These are phyloP conservation scores for Oryza brachyantha DNA, from an alignment of 176 grass and related monocot species.

Conservation along the genomic window DNA sequence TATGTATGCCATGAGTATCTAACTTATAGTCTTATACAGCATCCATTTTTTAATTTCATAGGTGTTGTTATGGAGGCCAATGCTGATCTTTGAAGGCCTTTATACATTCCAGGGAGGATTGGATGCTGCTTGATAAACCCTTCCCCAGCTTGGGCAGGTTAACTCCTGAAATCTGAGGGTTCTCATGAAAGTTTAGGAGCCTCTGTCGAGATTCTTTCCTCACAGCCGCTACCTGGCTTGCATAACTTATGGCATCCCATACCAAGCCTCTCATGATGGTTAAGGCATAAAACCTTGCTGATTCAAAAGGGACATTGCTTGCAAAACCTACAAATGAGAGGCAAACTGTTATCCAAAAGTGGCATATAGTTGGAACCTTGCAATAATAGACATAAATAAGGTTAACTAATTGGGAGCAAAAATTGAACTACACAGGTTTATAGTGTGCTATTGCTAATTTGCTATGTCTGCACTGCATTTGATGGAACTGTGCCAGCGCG, in stretches of 20 bases:
- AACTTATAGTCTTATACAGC: background rate
- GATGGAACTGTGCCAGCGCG: too few species aligned
- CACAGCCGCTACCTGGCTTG: conserved; percentile 22
- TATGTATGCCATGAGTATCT: background rate
- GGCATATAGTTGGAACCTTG: background rate
- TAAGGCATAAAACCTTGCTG: conserved; percentile 43
- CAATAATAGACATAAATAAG: background rate
- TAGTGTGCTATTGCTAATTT: background rate
- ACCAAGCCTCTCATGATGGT: conserved; percentile 51
- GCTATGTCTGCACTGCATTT: background rate
- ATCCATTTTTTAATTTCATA: background rate
- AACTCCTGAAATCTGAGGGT: conserved; percentile 34
- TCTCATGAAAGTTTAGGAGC: conserved; percentile 44
- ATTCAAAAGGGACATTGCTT: conserved; percentile 44
- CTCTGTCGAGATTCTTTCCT: conserved; percentile 54
- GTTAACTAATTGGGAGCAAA: background rate
- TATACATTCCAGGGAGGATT: conserved; percentile 57
- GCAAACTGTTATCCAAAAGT: conserved; percentile 32
- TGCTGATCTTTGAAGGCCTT: conserved; percentile 68
- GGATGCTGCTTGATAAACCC: conserved; percentile 49
- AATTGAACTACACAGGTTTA: background rate
- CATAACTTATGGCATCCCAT: conserved; percentile 51
- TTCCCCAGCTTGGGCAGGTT: conserved; percentile 54
- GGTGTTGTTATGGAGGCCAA: conserved; percentile 42
- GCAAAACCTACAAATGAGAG: conserved; percentile 40